Percentiles rank a stretch among this genome's conserved stretches.
Evolutionary conservation across 208 protist species (phyloP).

Genomic region (Angomonas desouzai): DNA sequence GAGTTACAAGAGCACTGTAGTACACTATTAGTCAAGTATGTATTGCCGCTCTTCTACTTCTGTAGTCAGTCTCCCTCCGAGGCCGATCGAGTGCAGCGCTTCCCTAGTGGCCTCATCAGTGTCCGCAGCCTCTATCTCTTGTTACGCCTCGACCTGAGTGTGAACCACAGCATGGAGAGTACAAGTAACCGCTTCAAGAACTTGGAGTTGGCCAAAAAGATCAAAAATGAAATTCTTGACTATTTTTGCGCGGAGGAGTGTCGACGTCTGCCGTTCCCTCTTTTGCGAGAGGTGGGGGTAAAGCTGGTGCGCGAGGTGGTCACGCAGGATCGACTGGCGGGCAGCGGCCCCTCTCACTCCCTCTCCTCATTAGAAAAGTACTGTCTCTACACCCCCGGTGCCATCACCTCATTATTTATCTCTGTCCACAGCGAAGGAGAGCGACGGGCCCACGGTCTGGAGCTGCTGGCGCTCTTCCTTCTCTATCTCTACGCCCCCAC

Average conservation of each 20-base stretch:
- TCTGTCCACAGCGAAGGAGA: not conserved
- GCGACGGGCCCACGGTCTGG: not conserved
- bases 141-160: not conserved
- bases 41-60: not conserved
- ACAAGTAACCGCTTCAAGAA: not conserved
- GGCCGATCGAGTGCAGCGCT: conserved; percentile 30
- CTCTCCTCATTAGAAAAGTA: not conserved
- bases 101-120: conserved; percentile 2
- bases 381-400: conserved; percentile 1
- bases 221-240: conserved; percentile 6
- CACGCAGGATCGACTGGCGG: not conserved
- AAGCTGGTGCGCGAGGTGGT: not conserved
- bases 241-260: not conserved
- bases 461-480: not conserved
- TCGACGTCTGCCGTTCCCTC: not conserved
- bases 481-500: not conserved
- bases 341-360: not conserved
- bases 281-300: not conserved
- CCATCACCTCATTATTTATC: not conserved
- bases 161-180: not conserved
- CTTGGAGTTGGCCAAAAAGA: not conserved
- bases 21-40: not conserved
- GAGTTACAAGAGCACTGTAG: not conserved
- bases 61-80: conserved; percentile 19
- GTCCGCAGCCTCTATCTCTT: not conserved